A percentile compares a stretch with the other conserved stretches of the same genome.
These are phyloP conservation scores for Pseudohyphozyma bogoriensis DNA, from an alignment of 768 basidiomycete genomes.

Conservation along the genomic window DNA sequence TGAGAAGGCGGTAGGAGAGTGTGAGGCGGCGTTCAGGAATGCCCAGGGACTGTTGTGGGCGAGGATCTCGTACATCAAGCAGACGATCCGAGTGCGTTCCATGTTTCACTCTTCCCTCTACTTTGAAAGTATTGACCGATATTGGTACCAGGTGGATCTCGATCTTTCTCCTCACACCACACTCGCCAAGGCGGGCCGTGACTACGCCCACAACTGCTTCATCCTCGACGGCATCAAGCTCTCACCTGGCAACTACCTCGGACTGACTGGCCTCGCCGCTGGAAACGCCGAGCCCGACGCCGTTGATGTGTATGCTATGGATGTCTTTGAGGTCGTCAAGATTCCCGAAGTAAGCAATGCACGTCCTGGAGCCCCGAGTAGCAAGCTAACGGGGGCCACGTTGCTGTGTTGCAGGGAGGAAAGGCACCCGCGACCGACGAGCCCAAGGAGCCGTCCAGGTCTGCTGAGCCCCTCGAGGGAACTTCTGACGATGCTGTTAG, in stretches of 20 bases:
- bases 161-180: slow-evolving; percentile 33
- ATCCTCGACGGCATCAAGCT: slow-evolving; percentile 25
- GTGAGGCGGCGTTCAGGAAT: slow-evolving; percentile 33
- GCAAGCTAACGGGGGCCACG: not conserved
- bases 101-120: not conserved
- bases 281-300: slow-evolving; percentile 32
- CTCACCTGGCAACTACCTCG: slow-evolving; percentile 19
- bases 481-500: slow-evolving; percentile 18
- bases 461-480: slow-evolving; percentile 15
- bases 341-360: not conserved
- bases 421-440: not conserved
- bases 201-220: slow-evolving; percentile 34
- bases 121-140: not conserved
- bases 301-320: slow-evolving; percentile 32
- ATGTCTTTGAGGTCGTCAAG: slow-evolving; percentile 18
- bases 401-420: not conserved
- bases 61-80: slow-evolving; percentile 27
- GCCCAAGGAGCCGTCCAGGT: slow-evolving; percentile 3
- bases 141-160: slow-evolving; percentile 29
- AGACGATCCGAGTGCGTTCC: slow-evolving; percentile 22
- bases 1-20: slow-evolving; percentile 28
- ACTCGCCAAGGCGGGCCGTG: slow-evolving; percentile 27
- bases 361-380: not conserved
- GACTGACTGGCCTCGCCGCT: slow-evolving; percentile 28
- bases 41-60: slow-evolving; percentile 33